These are phyloP conservation scores for Huiozyma naganishii DNA, from an alignment of 805 yeast genomes.

Conservation along the genomic window DNA sequence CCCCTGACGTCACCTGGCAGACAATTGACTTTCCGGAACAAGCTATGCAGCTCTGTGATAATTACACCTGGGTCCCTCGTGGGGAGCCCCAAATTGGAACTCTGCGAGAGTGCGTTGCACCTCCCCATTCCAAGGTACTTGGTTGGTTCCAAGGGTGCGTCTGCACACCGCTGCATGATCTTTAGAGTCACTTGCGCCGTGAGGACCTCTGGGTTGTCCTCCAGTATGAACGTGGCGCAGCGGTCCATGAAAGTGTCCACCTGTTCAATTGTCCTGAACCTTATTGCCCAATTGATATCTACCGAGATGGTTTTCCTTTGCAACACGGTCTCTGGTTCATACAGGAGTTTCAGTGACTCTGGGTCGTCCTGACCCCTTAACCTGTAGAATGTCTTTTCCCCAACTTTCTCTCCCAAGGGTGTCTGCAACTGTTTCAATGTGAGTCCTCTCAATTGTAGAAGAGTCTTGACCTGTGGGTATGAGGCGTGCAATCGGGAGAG, in stretches of 20 bases:
- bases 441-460: constrained; percentile 32
- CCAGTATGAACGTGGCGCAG: constrained; percentile 48
- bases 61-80: constrained; percentile 53
- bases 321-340: constrained; percentile 35
- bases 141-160: constrained; percentile 65
- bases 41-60: constrained; percentile 45
- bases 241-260: constrained; percentile 52
- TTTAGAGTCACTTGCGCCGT: constrained; percentile 57
- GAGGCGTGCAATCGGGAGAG: constrained; percentile 33
- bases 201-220: constrained; percentile 38
- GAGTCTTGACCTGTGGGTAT: constrained; percentile 4
- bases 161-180: constrained; percentile 49
- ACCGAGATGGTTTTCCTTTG: constrained; percentile 71
- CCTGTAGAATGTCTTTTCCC: constrained; percentile 47
- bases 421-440: constrained; percentile 30
- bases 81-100: constrained; percentile 48
- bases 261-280: constrained; percentile 53
- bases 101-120: constrained; percentile 54
- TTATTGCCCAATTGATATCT: constrained; percentile 84
- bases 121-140: constrained; percentile 79
- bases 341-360: constrained; percentile 39
- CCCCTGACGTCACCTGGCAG: constrained; percentile 70
- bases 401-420: constrained; percentile 59
- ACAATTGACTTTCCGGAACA: constrained; percentile 46
- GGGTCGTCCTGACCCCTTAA: constrained; percentile 61